Evolutionary conservation across 768 basidiomycete genomes (phyloP).

Genomic region (Boletus vinaceobasis): DNA sequence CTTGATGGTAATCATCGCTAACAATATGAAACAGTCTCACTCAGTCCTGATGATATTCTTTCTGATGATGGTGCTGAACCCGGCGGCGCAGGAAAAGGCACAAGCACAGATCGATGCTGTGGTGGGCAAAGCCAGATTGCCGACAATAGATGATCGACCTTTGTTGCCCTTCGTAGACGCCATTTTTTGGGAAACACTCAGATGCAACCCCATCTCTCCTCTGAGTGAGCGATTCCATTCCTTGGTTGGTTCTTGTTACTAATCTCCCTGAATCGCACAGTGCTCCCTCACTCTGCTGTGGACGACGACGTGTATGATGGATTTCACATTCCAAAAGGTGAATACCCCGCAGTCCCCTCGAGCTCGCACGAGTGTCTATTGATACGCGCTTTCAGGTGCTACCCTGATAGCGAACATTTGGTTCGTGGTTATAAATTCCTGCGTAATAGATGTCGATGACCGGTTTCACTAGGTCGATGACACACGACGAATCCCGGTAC

Average conservation of each 20-base stretch:
- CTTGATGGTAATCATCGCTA: background rate
- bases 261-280: background rate
- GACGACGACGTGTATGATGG: constrained; percentile 41
- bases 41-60: constrained; percentile 4
- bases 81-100: constrained; percentile 1
- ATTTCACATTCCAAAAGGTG: constrained; percentile 46
- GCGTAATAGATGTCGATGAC: background rate
- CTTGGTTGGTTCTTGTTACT: background rate
- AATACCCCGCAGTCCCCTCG: background rate
- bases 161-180: constrained; percentile 8
- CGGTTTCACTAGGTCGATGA: constrained; percentile 11
- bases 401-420: constrained; percentile 6
- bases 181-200: background rate
- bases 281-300: constrained; percentile 27
- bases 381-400: background rate
- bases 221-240: background rate
- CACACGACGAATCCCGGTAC: constrained; percentile 27
- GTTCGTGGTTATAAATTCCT: background rate
- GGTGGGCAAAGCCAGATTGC: constrained; percentile 3
- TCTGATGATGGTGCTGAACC: constrained; percentile 7
- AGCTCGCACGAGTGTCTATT: background rate
- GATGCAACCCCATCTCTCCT: background rate
- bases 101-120: constrained; percentile 9
- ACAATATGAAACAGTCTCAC: background rate
- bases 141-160: constrained; percentile 9